phyloP scores from a whole-genome alignment of 73 alveolate genomes.

The Paramecium tetraurelia region DNA sequence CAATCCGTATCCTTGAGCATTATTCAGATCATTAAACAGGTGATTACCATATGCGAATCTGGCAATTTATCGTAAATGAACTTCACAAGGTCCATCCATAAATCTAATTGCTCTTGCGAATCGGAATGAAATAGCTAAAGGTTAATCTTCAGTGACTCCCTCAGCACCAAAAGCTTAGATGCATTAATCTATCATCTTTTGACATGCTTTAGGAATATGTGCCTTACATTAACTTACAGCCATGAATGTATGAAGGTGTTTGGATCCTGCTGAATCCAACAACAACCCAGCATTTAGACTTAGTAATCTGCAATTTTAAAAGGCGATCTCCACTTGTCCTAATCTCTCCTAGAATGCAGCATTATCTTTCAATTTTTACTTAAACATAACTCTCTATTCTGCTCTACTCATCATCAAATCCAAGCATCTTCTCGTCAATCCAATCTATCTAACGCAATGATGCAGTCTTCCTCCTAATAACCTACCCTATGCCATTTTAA shows the following conservation, averaged over 20 bases:
- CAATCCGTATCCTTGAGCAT: background rate
- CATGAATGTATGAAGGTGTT: background rate
- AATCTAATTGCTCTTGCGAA: slow-evolving; percentile 64
- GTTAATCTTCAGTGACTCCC: slow-evolving; percentile 55
- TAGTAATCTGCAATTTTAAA: slow-evolving; percentile 24
- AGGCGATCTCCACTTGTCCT: background rate
- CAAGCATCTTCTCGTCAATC: slow-evolving; percentile 62
- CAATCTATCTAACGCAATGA: slow-evolving; percentile 72
- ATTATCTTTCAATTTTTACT: slow-evolving; percentile 26
- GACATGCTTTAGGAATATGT: slow-evolving; percentile 25
- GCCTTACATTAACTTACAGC: slow-evolving; percentile 28
- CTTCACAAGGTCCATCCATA: slow-evolving; percentile 73
- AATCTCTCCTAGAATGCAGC: background rate
- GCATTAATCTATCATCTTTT: slow-evolving; percentile 36
- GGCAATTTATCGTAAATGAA: slow-evolving; percentile 67
- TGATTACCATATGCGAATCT: slow-evolving; percentile 43
- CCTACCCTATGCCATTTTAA: slow-evolving; percentile 74
- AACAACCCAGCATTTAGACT: slow-evolving; percentile 44
- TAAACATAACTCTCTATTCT: slow-evolving; percentile 30
- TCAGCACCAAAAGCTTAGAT: slow-evolving; percentile 61
- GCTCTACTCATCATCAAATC: slow-evolving; percentile 52
- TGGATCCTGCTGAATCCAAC: slow-evolving; percentile 49
- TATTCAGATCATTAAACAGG: background rate
- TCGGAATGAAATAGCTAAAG: slow-evolving; percentile 58
- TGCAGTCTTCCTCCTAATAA: slow-evolving; percentile 74